These are phyloP conservation scores for Hyaloscypha bicolor DNA, from an alignment of 495 filamentous ascomycete genomes.

Conservation along the genomic window DNA sequence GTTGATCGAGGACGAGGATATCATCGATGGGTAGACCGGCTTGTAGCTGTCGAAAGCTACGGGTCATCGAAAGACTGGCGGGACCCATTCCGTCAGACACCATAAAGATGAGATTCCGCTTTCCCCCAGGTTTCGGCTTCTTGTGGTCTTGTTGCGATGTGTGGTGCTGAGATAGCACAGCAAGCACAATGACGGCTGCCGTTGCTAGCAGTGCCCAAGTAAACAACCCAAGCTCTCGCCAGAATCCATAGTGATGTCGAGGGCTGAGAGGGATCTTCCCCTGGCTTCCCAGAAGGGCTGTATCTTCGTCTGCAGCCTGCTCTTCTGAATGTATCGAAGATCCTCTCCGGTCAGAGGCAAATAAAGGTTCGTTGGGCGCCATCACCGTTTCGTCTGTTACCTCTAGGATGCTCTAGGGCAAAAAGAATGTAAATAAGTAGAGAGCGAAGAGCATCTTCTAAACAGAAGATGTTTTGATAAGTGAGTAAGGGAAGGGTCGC, in stretches of 20 bases:
- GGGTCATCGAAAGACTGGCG: conserved; percentile 80
- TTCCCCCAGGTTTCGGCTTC: conserved; percentile 49
- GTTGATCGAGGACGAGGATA: conserved; percentile 75
- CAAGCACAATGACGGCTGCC: conserved; percentile 70
- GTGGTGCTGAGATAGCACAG: conserved; percentile 71
- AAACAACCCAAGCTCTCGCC: conserved; percentile 70
- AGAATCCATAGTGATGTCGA: conserved; percentile 21
- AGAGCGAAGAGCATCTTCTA: neutral
- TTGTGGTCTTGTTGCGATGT: conserved; percentile 26
- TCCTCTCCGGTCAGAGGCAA: conserved; percentile 22
- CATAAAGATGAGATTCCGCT: conserved; percentile 97
- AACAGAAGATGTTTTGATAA: neutral
- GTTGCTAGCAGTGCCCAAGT: conserved; percentile 91
- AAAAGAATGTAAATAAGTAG: neutral
- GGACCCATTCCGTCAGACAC: conserved; percentile 98
- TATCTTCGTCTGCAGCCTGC: conserved; percentile 31
- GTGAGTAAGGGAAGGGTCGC: neutral
- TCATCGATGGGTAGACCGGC: conserved; percentile 68
- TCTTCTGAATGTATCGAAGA: conserved; percentile 31
- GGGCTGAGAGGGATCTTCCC: neutral
- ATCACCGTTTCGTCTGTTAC: neutral
- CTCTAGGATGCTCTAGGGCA: neutral
- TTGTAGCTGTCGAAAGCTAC: conserved; percentile 72
- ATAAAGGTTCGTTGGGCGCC: conserved; percentile 27
- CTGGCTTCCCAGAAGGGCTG: conserved; percentile 30